Conservation (phyloP, 257 asterid genomes). For the Penstemon eatonii region DNA sequence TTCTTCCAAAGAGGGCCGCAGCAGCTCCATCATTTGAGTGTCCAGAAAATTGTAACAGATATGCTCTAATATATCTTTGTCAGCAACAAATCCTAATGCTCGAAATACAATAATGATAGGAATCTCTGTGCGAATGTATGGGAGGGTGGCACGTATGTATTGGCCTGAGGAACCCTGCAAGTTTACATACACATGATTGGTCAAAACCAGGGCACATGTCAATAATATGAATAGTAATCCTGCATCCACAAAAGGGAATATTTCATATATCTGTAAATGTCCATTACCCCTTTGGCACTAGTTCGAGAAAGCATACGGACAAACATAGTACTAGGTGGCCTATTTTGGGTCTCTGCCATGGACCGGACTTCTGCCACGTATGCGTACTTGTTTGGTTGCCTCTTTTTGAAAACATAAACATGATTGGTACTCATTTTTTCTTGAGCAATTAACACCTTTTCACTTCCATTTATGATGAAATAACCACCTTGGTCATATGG, state of each 20-base stretch:
- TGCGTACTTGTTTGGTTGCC: slow-evolving; percentile 99
- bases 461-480: slow-evolving; percentile 95
- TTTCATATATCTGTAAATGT: background rate
- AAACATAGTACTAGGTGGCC: slow-evolving; percentile 97
- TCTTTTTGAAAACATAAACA: slow-evolving; percentile 91
- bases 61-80: slow-evolving; percentile 92
- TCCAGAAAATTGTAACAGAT: slow-evolving; percentile 90
- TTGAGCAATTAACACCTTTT: slow-evolving; percentile 96
- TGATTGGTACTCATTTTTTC: slow-evolving; percentile 99
- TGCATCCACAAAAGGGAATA: slow-evolving; percentile 10
- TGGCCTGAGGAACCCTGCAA: slow-evolving; percentile 98
- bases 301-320: slow-evolving; percentile 98
- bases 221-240: slow-evolving; percentile 2
- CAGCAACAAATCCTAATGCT: slow-evolving; percentile 95
- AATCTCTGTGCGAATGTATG: slow-evolving; percentile 90
- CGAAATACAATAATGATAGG: slow-evolving; percentile 94
- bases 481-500: slow-evolving; percentile 98
- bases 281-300: slow-evolving; percentile 93
- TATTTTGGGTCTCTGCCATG: slow-evolving; percentile 93
- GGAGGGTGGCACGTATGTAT: slow-evolving; percentile 93
- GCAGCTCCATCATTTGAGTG: slow-evolving; percentile 97
- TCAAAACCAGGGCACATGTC: background rate
- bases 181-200: background rate
- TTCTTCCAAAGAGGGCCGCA: slow-evolving; percentile 95
- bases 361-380: slow-evolving; percentile 92